Evolutionary conservation across 805 yeast genomes (phyloP), one percentile per base, ranked within the genome.

Genomic region (Starmerella kuoi): DNA sequence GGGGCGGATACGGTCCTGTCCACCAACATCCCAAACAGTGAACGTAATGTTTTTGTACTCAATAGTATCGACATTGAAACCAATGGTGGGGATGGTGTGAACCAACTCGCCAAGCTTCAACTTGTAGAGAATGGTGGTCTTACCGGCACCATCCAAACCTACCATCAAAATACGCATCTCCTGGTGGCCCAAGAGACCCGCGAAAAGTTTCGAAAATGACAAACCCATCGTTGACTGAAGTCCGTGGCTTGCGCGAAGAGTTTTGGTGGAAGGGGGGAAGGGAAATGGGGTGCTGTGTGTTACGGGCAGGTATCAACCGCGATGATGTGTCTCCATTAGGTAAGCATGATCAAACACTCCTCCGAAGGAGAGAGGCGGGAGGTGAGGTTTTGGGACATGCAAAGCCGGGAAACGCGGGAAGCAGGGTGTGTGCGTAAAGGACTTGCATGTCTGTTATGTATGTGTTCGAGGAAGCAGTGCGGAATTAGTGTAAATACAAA

Each of bases 1-100:
- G 47, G 97, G 95, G 72, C 97, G 83, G 62, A 88, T 88, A 71
- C 87, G 87, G 68, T 86, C 95, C 73, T 88, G 97, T 76, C 97
- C 97, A 81, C 97, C 97, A 57, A 87, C 95, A 76, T 88, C 97
- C 97, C 96, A 86, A 52, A 86, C 95, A 47, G 95, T 85, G 71
- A 86, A 86, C 34, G 94, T 80, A 66, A 86, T 84, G 78, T 86
- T 86, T 72, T 86, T 86, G 74, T 86, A 85, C 72, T 86, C 95
- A 59, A 86, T 95, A 49, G 95, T 86, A 70, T 86, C 96, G 56
- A 86, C 96, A 66, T 86, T 86, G 78, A 86, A 86, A 60, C 96
- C 95, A 66, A 86, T 85, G 54, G 95, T 86, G 67, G 95, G 95
- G 61, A 85, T 86, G 39, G 95, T 86, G 58, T 94, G 85, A 61